These are phyloP conservation scores for Vinca minor DNA, from an alignment of 257 asterid species.

Conservation along the genomic window DNA sequence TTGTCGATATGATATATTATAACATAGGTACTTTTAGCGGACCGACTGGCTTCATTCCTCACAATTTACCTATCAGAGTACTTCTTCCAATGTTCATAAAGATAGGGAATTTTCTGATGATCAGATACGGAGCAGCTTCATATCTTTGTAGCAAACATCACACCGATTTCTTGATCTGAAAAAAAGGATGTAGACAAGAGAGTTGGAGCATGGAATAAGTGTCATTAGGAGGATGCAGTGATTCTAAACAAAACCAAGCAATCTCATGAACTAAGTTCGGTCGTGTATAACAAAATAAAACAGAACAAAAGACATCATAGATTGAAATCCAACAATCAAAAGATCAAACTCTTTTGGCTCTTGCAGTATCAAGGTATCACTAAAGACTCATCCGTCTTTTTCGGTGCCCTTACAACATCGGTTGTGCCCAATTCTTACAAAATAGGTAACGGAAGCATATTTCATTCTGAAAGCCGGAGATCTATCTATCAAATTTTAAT, in stretches of 20 bases:
- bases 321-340: background rate
- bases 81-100: slow-evolving; percentile 26
- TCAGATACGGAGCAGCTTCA: slow-evolving; percentile 18
- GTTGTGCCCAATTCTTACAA: background rate
- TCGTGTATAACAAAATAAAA: background rate
- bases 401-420: background rate
- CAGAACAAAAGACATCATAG: too few species aligned
- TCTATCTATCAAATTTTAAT: background rate
- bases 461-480: background rate
- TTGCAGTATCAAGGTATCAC: background rate
- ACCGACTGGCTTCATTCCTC: slow-evolving; percentile 78
- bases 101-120: slow-evolving; percentile 24
- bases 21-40: slow-evolving; percentile 40
- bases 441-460: background rate
- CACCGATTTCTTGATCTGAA: slow-evolving; percentile 25
- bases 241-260: background rate
- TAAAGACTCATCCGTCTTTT: too few species aligned
- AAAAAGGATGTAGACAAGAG: background rate
- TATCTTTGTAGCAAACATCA: slow-evolving; percentile 15
- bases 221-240: background rate
- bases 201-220: background rate
- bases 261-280: background rate
- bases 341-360: background rate
- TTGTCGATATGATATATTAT: slow-evolving; percentile 30
- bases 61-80: slow-evolving; percentile 29